Base-by-base conservation (phyloP, 2,329 filamentous ascomycete species). In the Phialemonium atrogriseum region DNA sequence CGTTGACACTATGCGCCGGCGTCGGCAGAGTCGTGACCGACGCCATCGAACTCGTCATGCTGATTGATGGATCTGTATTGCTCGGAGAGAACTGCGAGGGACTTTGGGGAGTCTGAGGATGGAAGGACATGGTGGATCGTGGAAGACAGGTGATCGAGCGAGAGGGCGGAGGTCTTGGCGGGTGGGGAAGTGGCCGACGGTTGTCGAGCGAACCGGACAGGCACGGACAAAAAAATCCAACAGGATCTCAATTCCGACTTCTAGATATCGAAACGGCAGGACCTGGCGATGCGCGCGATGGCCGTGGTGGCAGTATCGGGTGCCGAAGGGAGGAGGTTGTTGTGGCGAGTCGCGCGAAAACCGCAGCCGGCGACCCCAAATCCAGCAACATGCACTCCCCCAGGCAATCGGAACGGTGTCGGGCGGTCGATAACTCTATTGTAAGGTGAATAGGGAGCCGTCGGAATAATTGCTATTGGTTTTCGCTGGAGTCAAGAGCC, bases 101-200 rank as follows among this genome's bases (percentile, higher is more conserved):
- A 54, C 75, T 80, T 64, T 79, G 74, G 52, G 76, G 76, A 46
- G 75, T 80, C 49, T 73, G 73, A 47, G 75, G 75, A 55, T 78
- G 73, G 65, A 73, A 77, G 60, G 72, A 75, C 73, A 79, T 79
- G 56, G 56, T 70, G 61, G 41, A 41, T 24, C 32, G 33, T 12
- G 24, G 33, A 38, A 24, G 34, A 23, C 20, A 34, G 34, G 34
- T 30, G 16, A 27, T 24, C 34, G 36, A 41, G 41, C 41, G 38
- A 39, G 22, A 32, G 26, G 27, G 26, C 22, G 32, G 15, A 23
- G 23, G 33, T 24, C 10, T 17, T 27, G 6, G 13, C 10, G 25
- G 7, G 10, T 13, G 19, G 25, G 7, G 12, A 17, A 27, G 21
- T 23, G 24, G 13, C 13, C 13, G 25, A 7, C 7, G 10, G 10